phyloP scores from a whole-genome alignment of 192 early-diverging fungal species.

The Thamnidium elegans region DNA sequence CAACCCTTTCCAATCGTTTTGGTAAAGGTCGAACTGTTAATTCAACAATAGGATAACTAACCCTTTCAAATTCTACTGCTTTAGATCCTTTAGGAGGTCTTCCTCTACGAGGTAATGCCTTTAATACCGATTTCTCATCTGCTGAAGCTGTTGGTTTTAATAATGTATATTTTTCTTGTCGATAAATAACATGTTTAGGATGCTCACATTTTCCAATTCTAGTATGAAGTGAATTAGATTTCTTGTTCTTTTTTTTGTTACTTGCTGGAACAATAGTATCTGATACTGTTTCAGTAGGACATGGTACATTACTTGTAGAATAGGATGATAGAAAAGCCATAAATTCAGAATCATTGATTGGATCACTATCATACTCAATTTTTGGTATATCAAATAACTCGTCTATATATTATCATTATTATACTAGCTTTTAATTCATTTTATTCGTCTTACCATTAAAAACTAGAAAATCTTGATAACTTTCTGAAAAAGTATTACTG shows the following conservation, averaged over 20 bases:
- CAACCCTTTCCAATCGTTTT: conserved; percentile 31
- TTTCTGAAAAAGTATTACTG: too few relatives aligned
- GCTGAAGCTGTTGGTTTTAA: neutral
- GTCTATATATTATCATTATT: too few relatives aligned
- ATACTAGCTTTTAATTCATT: too few relatives aligned
- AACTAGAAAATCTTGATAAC: too few relatives aligned
- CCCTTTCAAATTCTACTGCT: neutral
- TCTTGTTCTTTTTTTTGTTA: neutral
- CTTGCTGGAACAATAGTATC: too few relatives aligned
- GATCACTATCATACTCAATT: neutral
- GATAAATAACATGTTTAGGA: conserved; percentile 24
- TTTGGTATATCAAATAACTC: too few relatives aligned
- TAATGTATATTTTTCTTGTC: conserved; percentile 1
- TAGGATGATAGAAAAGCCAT: conserved; percentile 3
- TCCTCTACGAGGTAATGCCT: conserved; percentile 17
- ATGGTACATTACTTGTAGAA: neutral
- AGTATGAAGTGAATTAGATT: neutral
- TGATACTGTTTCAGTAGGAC: neutral
- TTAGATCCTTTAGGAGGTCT: conserved; percentile 27
- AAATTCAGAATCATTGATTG: conserved; percentile 1
- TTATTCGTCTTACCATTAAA: too few relatives aligned
- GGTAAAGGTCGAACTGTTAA: conserved; percentile 24
- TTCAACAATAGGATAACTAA: neutral
- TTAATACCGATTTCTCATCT: neutral
- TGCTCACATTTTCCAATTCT: conserved; percentile 21